Base-by-base conservation (phyloP, 1,139 yeast species). In the Yamadazyma trypodendri region DNA sequence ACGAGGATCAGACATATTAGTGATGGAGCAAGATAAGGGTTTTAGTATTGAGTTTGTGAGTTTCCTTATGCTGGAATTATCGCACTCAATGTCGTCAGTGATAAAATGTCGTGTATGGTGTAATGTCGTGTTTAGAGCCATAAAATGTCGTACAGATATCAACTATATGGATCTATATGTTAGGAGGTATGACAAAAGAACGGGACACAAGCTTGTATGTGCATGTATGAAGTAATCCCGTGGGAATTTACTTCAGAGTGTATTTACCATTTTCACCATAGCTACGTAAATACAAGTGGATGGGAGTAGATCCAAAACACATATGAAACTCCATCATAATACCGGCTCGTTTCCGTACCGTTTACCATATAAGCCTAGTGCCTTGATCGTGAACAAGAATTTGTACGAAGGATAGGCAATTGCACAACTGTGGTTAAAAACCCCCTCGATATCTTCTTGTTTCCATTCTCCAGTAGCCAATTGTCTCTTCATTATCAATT, bases 361-460 rank as follows among this genome's bases (percentile, higher is more conserved):
- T 32, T 67, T 63, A 13, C 58, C 58, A 50, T 84, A 90, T 52
- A 92, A 69, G 0, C 98, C 98, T 35, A 92, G 66, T 0, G 98
- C 98, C 59, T 92, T 92, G 54, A 92, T 85, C 2, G 97, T 83
- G 61, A 94, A 94, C 45, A 89, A 68, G 54, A 84, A 92, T 62
- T 85, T 80, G 64, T 94, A 94, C 47, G 88, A 85, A 31, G 98
- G 98, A 57, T 94, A 94, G 58, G 92, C 97, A 54, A 94, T 94
- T 2, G 95, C 97, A 70, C 87, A 80, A 29, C 73, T 66, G 55
- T 92, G 97, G 59, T 94, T 94, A 70, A 94, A 94, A 0, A 92
- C 97, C 35, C 99, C 99, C 61, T 92, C 97, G 17, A 86, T 80
- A 36, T 79, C 85, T 55, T 92, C 96, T 55, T 77, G 83, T 40